Conservation (phyloP, 2,329 filamentous ascomycete genomes). For the Cercospora citrullina region DNA sequence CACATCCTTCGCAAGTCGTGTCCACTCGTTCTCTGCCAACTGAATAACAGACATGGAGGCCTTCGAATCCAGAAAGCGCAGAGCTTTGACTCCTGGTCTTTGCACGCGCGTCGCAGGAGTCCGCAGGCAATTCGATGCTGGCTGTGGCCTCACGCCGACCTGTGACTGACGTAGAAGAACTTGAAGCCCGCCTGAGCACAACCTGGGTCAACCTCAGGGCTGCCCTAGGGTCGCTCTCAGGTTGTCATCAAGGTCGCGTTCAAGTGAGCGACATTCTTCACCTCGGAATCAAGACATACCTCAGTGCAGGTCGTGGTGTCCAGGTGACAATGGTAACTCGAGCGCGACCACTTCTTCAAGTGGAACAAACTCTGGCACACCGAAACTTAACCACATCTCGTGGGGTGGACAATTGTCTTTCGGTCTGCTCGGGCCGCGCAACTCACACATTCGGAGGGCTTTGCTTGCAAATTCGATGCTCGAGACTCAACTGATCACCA, state of each 20-base stretch:
- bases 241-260: background rate
- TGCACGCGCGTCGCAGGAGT: no score
- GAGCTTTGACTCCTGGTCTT: no score
- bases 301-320: background rate
- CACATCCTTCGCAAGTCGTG: no score
- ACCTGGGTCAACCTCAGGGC: background rate
- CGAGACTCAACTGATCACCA: background rate
- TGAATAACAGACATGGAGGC: no score
- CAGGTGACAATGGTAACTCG: background rate
- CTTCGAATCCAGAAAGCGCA: no score
- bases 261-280: background rate
- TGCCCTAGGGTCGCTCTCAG: background rate
- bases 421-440: background rate
- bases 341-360: background rate
- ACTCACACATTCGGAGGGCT: background rate
- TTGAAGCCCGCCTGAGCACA: background rate
- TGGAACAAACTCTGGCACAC: background rate
- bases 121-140: no score
- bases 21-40: no score
- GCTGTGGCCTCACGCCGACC: no score
- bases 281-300: rapidly evolving
- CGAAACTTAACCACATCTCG: background rate
- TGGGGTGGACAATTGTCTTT: background rate
- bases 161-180: no score
- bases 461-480: background rate